A percentile compares a stretch with the other conserved stretches of the same genome.
phyloP scores from a whole-genome alignment of 176 grass and related monocot genomes.

The Areca catechu region DNA sequence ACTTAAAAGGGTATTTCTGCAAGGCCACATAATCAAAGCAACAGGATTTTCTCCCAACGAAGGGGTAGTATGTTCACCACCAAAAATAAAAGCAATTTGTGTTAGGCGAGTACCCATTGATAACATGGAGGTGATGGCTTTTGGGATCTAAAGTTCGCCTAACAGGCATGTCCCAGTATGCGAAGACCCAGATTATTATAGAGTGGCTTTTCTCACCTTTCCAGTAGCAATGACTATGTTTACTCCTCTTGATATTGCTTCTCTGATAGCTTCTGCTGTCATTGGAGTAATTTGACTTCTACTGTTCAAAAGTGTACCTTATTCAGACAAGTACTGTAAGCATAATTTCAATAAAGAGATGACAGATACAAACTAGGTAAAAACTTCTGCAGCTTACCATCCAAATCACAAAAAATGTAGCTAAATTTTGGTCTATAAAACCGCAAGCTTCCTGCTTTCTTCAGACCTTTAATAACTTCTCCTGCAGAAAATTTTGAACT shows the following conservation, averaged over 20 bases:
- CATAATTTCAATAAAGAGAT: conserved; percentile 15
- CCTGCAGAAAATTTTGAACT: conserved; percentile 72
- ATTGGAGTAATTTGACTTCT: conserved; percentile 73
- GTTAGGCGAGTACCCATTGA: too few species aligned
- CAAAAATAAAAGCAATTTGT: too few species aligned
- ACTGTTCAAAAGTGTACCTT: conserved; percentile 95
- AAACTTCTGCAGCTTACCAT: conserved; percentile 47
- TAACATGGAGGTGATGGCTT: too few species aligned
- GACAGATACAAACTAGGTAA: conserved; percentile 10
- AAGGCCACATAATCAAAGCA: too few species aligned
- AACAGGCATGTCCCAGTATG: too few species aligned
- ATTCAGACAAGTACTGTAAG: conserved; percentile 15
- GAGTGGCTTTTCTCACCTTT: conserved; percentile 44
- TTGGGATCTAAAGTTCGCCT: too few species aligned
- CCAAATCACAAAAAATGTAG: conserved; percentile 96
- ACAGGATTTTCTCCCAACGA: too few species aligned
- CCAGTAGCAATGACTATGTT: conserved; percentile 93
- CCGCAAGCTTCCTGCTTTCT: conserved; percentile 59
- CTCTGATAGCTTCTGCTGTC: conserved; percentile 81
- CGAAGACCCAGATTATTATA: too few species aligned
- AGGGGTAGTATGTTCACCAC: too few species aligned
- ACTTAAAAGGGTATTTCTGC: too few species aligned
- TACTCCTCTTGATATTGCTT: conserved; percentile 80
- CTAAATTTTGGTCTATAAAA: conserved; percentile 96
- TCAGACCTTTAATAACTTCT: conserved; percentile 36